Conservation (phyloP, 2,329 filamentous ascomycete species). For the Beauveria bassiana region DNA sequence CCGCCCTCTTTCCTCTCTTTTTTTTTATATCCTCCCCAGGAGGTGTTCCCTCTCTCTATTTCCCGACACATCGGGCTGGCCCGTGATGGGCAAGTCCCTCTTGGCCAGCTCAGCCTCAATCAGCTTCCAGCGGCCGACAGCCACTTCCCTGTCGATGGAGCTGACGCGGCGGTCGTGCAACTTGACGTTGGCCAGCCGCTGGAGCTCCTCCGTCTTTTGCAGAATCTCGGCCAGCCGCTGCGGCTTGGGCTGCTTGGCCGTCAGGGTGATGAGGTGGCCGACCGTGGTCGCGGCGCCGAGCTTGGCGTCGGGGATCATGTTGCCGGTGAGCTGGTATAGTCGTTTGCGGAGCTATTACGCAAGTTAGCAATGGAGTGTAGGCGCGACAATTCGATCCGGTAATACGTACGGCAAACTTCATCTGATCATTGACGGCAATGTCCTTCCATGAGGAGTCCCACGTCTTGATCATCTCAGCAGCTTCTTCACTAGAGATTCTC, state of each 20-base stretch:
- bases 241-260: constrained; percentile 47
- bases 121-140: constrained; percentile 70
- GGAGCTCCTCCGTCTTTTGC: constrained; percentile 35
- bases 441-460: constrained; percentile 52
- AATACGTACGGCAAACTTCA: constrained; percentile 67
- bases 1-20: not conserved
- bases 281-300: constrained; percentile 50
- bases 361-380: not conserved
- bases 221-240: constrained; percentile 58
- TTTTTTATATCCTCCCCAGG: not conserved
- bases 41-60: constrained; percentile 20
- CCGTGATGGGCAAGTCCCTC: constrained; percentile 51
- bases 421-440: constrained; percentile 46
- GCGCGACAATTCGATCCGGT: too few relatives aligned
- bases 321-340: constrained; percentile 72
- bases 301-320: constrained; percentile 62
- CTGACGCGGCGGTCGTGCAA: constrained; percentile 59
- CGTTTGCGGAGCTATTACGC: constrained; percentile 67
- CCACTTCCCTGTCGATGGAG: constrained; percentile 62
- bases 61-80: constrained; percentile 31
- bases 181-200: constrained; percentile 59
- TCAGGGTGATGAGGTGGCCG: constrained; percentile 44
- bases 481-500: constrained; percentile 29
- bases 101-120: constrained; percentile 62
- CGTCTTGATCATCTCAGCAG: constrained; percentile 32